These are phyloP conservation scores for Cladorrhinum samala DNA, from an alignment of 495 filamentous ascomycete species.

Conservation along the genomic window DNA sequence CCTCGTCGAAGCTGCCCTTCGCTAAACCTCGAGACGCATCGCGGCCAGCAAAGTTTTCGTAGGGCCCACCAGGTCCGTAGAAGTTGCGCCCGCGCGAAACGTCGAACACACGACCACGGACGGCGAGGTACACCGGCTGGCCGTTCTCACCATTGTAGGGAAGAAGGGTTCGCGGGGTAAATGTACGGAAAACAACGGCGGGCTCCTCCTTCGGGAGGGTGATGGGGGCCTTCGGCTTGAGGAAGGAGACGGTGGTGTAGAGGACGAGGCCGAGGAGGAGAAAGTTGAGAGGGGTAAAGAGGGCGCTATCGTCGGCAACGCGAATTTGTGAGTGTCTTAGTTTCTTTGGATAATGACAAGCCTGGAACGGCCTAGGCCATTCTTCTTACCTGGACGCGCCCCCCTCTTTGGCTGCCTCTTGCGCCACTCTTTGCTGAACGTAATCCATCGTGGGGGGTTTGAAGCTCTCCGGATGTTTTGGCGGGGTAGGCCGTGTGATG, in stretches of 20 bases:
- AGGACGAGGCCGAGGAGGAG: constrained; percentile 64
- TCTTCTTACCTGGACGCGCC: neutral
- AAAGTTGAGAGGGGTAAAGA: constrained; percentile 74
- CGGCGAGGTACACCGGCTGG: constrained; percentile 75
- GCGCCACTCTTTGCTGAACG: constrained; percentile 49
- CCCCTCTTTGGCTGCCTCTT: constrained; percentile 35
- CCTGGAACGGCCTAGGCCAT: no score
- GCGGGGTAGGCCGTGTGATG: no score
- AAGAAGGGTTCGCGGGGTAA: constrained; percentile 77
- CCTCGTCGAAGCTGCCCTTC: constrained; percentile 88
- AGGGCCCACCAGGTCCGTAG: constrained; percentile 89
- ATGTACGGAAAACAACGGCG: constrained; percentile 79
- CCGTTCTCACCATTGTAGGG: constrained; percentile 79
- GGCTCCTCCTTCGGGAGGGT: constrained; percentile 61
- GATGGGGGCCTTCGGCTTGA: constrained; percentile 47
- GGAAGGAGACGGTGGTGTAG: constrained; percentile 62
- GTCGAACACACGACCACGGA: constrained; percentile 82
- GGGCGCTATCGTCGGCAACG: no score
- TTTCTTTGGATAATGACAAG: no score
- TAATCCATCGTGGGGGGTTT: constrained; percentile 41
- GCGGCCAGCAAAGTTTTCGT: constrained; percentile 90
- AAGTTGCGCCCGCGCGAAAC: constrained; percentile 80
- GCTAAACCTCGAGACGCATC: constrained; percentile 90
- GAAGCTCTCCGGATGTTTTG: neutral
- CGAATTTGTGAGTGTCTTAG: no score